phyloP scores from a whole-genome alignment of 352 stramenopile genomes.

The Globisporangium canariense region DNA sequence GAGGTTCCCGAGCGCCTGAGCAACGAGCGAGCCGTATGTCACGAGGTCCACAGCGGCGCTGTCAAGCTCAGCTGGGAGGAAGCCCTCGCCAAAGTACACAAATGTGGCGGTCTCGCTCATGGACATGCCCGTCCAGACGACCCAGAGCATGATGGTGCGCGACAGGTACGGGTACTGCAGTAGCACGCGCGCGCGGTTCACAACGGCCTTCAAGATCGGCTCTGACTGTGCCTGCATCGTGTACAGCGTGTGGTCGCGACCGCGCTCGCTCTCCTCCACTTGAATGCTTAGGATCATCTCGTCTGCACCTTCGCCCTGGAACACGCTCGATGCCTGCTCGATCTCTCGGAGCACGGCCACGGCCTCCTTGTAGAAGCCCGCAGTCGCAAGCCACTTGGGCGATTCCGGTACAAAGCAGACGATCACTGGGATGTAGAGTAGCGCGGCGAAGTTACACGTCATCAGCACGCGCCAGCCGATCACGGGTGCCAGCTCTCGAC shows the following conservation, averaged over 20 bases:
- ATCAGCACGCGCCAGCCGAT: conserved; percentile 2
- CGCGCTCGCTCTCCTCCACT: no score
- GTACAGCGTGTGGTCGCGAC: background rate
- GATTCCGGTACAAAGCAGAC: background rate
- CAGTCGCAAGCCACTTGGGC: conserved; percentile 4
- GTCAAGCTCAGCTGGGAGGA: background rate
- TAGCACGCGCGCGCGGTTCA: conserved; percentile 1
- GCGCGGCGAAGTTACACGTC: background rate
- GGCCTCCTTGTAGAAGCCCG: background rate
- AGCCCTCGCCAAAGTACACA: conserved; percentile 6
- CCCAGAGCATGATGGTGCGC: conserved; percentile 9
- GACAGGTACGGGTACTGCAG: conserved; percentile 2
- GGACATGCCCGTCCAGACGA: conserved; percentile 3
- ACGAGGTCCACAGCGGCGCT: background rate
- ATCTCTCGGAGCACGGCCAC: background rate
- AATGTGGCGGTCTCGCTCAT: background rate
- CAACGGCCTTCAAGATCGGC: background rate
- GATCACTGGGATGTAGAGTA: conserved; percentile 1
- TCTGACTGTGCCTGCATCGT: background rate
- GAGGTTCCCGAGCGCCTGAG: conserved; percentile 1
- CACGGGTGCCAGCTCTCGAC: background rate
- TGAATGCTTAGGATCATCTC: conserved; percentile 2
- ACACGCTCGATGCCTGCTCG: background rate
- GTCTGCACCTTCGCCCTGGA: background rate
- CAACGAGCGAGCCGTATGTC: background rate